A percentile compares a stretch with the other conserved stretches of the same genome.
Evolutionary conservation across 2,329 filamentous ascomycete species (phyloP).

Genomic region (Fusarium sp.): DNA sequence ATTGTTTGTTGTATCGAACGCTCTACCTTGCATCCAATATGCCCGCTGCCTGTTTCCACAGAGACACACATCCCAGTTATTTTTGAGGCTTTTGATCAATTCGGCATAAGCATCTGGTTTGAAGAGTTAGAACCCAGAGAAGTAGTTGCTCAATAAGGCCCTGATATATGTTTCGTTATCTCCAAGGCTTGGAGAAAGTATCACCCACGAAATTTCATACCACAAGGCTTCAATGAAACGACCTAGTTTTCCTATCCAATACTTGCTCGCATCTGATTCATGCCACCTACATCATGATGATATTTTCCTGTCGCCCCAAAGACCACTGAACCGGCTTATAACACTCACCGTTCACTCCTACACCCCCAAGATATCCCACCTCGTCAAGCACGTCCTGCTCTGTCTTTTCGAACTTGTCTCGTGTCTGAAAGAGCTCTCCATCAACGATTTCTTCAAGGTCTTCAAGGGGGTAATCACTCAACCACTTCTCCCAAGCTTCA

Average conservation of each 20-base stretch:
- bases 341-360: constrained; percentile 32
- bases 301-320: constrained; percentile 3
- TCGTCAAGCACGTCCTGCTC: constrained; percentile 37
- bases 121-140: too few relatives aligned
- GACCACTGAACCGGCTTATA: constrained; percentile 10
- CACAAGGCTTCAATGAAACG: not conserved
- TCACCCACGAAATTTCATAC: not conserved
- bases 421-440: constrained; percentile 26
- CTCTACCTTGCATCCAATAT: too few relatives aligned
- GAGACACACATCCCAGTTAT: too few relatives aligned
- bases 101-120: too few relatives aligned
- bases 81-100: too few relatives aligned
- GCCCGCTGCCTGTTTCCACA: too few relatives aligned
- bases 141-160: too few relatives aligned
- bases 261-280: not conserved
- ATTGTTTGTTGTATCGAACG: too few relatives aligned
- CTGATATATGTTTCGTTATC: too few relatives aligned
- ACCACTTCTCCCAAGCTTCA: constrained; percentile 47
- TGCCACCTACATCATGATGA: not conserved
- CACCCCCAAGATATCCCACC: constrained; percentile 46
- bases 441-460: not conserved
- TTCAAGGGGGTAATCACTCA: constrained; percentile 39
- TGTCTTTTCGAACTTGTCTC: constrained; percentile 28
- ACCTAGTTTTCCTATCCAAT: too few relatives aligned
- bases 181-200: too few relatives aligned